Evolutionary conservation across 1,139 yeast species (phyloP).

Genomic region (Kazachstania sp.): DNA sequence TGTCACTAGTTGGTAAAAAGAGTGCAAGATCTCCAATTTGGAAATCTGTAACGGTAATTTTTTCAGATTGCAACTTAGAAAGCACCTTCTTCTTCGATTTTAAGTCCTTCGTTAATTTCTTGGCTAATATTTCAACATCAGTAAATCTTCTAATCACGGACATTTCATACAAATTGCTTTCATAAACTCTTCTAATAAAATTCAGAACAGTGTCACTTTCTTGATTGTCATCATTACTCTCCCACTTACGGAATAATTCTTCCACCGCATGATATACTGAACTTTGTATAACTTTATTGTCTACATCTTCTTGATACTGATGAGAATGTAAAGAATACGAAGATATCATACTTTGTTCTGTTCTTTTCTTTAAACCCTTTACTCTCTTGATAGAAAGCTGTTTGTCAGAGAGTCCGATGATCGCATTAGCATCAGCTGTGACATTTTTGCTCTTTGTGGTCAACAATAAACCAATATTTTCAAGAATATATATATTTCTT

Average conservation of each 20-base stretch:
- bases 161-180: slow-evolving; percentile 43
- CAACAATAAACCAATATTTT: slow-evolving; percentile 68
- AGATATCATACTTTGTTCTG: slow-evolving; percentile 24
- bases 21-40: slow-evolving; percentile 66
- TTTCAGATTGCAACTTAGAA: slow-evolving; percentile 37
- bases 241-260: slow-evolving; percentile 8
- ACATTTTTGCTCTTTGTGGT: slow-evolving; percentile 14
- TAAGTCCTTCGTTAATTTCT: slow-evolving; percentile 72
- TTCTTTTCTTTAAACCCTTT: slow-evolving; percentile 50
- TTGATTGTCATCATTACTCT: neutral
- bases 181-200: slow-evolving; percentile 26
- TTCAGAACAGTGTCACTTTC: neutral
- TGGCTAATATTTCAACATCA: slow-evolving; percentile 88
- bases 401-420: neutral
- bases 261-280: slow-evolving; percentile 19
- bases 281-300: slow-evolving; percentile 19
- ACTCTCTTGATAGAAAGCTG: slow-evolving; percentile 45
- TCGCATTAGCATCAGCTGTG: neutral
- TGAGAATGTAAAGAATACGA: slow-evolving; percentile 22
- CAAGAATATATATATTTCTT: slow-evolving; percentile 41
- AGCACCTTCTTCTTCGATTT: slow-evolving; percentile 41
- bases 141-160: slow-evolving; percentile 71
- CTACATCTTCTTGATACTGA: neutral
- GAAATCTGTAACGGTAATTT: slow-evolving; percentile 60
- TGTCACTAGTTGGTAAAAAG: slow-evolving; percentile 62